Evolutionary conservation across 2,329 filamentous ascomycete genomes (phyloP).

Genomic region (Aspergillus tanneri): DNA sequence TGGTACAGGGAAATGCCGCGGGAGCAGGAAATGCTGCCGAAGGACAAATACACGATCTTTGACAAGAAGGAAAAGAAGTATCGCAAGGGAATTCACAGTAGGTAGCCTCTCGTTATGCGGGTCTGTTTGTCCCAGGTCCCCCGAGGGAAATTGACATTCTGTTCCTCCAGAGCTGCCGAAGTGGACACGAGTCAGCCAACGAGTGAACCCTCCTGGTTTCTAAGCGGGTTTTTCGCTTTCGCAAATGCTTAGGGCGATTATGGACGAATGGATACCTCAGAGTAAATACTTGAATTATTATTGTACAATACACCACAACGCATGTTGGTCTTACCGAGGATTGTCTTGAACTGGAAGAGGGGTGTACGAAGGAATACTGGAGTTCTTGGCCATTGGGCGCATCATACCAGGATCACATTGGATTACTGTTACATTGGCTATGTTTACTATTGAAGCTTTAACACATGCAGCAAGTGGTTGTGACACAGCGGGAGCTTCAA

Average conservation of each 20-base stretch:
- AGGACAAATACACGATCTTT: conserved; percentile 98
- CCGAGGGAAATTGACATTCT: conserved; percentile 1
- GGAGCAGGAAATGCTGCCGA: conserved; percentile 91
- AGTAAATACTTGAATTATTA: conserved; percentile 11
- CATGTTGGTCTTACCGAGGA: conserved; percentile 7
- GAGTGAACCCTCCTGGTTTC: conserved; percentile 92
- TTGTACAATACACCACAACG: conserved; percentile 33
- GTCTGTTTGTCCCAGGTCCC: no score
- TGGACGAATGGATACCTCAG: not conserved
- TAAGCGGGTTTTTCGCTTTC: conserved; percentile 47
- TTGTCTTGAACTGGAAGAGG: conserved; percentile 19
- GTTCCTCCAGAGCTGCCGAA: conserved; percentile 68
- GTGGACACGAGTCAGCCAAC: conserved; percentile 93
- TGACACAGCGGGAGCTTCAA: not conserved
- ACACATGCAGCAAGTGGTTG: conserved; percentile 7
- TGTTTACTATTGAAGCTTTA: conserved; percentile 28
- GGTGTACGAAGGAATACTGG: conserved; percentile 30
- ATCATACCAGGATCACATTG: conserved; percentile 21
- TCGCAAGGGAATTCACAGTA: conserved; percentile 96
- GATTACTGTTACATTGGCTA: conserved; percentile 17
- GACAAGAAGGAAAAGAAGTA: conserved; percentile 95
- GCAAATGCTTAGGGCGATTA: conserved; percentile 3
- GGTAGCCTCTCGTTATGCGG: not conserved
- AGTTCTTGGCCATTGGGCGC: conserved; percentile 35
- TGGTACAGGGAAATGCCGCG: conserved; percentile 97